These are phyloP conservation scores for Penicillium psychrosexuale DNA, from an alignment of 2,329 filamentous ascomycete species.

Conservation along the genomic window DNA sequence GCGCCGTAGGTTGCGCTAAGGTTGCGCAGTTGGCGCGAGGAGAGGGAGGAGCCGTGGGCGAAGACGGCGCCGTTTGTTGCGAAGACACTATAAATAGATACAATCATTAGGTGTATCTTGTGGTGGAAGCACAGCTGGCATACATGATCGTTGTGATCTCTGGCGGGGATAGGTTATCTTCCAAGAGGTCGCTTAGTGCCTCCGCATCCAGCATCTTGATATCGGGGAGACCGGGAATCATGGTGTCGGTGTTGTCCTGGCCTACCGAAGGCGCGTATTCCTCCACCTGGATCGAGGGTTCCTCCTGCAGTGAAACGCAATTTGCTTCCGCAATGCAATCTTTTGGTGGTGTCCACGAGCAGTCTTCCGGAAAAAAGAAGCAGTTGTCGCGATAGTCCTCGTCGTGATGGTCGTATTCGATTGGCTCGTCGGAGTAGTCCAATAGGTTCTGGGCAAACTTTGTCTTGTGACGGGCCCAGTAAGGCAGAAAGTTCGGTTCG, in stretches of 20 bases:
- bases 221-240: conserved; percentile 42
- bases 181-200: conserved; percentile 41
- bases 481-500: conserved; percentile 33
- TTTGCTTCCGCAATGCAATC: conserved; percentile 30
- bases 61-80: conserved; percentile 46
- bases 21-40: conserved; percentile 41
- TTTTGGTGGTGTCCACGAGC: conserved; percentile 38
- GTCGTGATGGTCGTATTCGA: conserved; percentile 45
- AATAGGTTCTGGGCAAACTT: conserved; percentile 42
- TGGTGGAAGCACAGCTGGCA: not conserved
- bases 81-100: conserved; percentile 34
- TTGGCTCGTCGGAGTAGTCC: conserved; percentile 39
- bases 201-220: conserved; percentile 45
- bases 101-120: not conserved
- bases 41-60: conserved; percentile 40
- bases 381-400: conserved; percentile 43
- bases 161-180: conserved; percentile 44
- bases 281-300: conserved; percentile 10
- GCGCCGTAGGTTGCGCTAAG: conserved; percentile 45
- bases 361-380: conserved; percentile 46
- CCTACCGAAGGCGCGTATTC: conserved; percentile 10
- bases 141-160: conserved; percentile 46
- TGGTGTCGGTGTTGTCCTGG: conserved; percentile 28
- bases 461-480: conserved; percentile 39
- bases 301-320: conserved; percentile 4